Evolutionary conservation across 2,329 filamentous ascomycete genomes (phyloP), one percentile per base, ranked within the genome.

Genomic region (Leptographium lundbergii): DNA sequence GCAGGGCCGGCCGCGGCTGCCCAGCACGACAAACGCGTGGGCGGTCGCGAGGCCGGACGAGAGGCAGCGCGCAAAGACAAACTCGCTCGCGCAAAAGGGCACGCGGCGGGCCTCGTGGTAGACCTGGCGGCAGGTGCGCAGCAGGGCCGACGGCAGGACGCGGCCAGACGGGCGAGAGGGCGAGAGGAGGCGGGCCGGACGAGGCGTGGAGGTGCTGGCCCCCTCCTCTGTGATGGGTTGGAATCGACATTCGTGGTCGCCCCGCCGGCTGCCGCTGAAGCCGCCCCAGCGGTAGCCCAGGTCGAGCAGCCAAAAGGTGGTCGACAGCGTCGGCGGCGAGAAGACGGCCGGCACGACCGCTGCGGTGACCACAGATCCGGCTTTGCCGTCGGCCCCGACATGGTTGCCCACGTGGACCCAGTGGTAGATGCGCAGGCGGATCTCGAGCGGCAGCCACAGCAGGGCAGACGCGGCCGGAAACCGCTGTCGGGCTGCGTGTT

Each of bases 391-490:
- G n/a, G 29, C 53, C 6, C 3, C 22, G 54, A 14, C 25, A 3
- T 47, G 4, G 24, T 29, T n/a, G 24, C 39, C 17, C 17, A 22
- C 9, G 68, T 67, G 69, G 14, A 77, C 63, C 69, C 72, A 74
- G 57, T 65, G 62, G 64, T 79, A 80, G 39, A 80, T 75, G 58
- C 74, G 69, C 14, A 76, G 70, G 17, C 77, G 72, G 55, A 79
- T 69, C 63, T 80, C 77, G 17, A 71, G 63, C 0, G 76, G 75
- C 6, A 77, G 66, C 34, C 68, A 64, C 54, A 76, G 65, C 57
- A 75, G 65, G 36, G 36, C 36, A 11, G 36, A n/a, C n/a, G n/a
- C n/a, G n/a, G n/a, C n/a, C n/a, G n/a, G n/a, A n/a, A n/a, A n/a
- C n/a, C n/a, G n/a, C n/a, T n/a, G n/a, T n/a, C n/a, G n/a, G n/a